Evolutionary conservation across 2,329 filamentous ascomycete species (phyloP).

Genomic region (Cercospora sp.): DNA sequence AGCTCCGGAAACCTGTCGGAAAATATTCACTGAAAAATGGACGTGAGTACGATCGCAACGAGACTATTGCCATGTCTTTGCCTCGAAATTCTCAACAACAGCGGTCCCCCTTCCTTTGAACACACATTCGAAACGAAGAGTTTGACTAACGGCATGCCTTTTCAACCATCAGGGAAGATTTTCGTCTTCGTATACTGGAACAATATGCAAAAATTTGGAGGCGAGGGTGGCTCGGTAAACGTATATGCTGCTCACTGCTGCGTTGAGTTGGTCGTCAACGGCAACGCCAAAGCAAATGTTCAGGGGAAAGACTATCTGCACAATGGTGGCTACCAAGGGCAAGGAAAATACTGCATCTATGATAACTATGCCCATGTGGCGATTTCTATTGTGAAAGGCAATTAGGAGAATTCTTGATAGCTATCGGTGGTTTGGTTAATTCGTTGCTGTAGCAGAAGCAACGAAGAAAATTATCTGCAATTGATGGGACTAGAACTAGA

Average conservation of each 20-base stretch:
- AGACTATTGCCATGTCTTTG: not conserved
- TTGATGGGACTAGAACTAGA: not conserved
- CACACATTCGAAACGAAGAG: not conserved
- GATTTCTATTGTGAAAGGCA: not conserved
- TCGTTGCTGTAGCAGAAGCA: not conserved
- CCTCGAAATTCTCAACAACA: not conserved
- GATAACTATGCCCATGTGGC: not conserved
- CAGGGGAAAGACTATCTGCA: not conserved
- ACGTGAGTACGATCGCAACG: not conserved
- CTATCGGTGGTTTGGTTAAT: not conserved
- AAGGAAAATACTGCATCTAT: not conserved
- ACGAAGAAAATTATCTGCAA: not conserved
- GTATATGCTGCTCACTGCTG: not conserved
- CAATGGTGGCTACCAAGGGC: not conserved
- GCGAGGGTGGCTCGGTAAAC: not conserved
- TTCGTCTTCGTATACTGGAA: not conserved
- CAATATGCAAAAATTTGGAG: not conserved
- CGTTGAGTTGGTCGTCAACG: not conserved
- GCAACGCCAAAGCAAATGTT: not conserved
- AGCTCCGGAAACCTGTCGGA: not conserved
- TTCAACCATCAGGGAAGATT: not conserved
- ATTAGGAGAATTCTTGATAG: not conserved
- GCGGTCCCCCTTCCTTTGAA: not conserved
- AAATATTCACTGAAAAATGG: not conserved
- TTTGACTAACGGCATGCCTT: not conserved